phyloP scores from a whole-genome alignment of 2,329 filamentous ascomycete species.

The Ophiostoma perfectum region DNA sequence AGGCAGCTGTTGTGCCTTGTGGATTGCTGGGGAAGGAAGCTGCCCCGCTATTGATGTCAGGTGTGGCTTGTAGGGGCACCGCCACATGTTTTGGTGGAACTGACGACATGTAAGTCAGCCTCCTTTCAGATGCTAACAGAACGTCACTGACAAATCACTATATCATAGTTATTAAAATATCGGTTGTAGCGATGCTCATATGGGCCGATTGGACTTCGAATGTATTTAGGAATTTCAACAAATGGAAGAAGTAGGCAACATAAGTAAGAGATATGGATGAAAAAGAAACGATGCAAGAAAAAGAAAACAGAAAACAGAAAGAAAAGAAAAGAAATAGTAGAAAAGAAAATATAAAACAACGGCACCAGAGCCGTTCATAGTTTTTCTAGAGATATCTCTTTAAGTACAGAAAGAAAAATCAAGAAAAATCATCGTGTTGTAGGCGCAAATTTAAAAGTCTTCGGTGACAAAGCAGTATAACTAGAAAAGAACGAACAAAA shows the following conservation, averaged over 20 bases:
- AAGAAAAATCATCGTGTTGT: too few species aligned
- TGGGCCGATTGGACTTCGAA: too few species aligned
- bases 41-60: constrained; percentile 16
- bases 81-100: neutral
- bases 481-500: neutral
- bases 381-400: too few species aligned
- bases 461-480: neutral
- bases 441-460: too few species aligned
- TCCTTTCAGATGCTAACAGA: neutral
- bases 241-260: neutral
- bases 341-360: neutral
- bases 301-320: neutral
- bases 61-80: constrained; percentile 8
- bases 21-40: constrained; percentile 3
- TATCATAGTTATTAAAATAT: too few species aligned
- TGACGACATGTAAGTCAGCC: neutral
- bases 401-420: too few species aligned
- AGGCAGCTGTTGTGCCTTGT: constrained; percentile 2
- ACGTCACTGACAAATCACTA: too few species aligned
- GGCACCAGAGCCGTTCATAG: too few species aligned
- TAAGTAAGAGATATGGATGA: too few species aligned
- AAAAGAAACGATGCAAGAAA: neutral
- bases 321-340: neutral
- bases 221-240: too few species aligned
- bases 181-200: too few species aligned